Conservation (phyloP, 2,329 filamentous ascomycete genomes). For the Teratosphaeria zuluensis region DNA sequence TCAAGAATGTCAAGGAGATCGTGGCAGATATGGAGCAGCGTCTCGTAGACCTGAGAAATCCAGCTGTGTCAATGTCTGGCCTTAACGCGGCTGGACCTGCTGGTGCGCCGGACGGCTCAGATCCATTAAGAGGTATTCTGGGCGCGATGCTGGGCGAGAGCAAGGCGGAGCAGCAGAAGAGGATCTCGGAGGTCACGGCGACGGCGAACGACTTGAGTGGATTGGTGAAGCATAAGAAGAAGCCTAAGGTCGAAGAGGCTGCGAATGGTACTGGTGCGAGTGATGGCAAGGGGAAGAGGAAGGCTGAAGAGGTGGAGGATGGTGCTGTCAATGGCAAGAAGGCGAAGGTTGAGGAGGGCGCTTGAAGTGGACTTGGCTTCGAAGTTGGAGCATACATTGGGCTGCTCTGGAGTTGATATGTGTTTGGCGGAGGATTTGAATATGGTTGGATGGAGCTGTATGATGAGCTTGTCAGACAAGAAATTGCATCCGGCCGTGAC, state of each 20-base stretch:
- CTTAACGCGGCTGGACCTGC: constrained; percentile 30
- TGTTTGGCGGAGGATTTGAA: not conserved
- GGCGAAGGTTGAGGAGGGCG: constrained; percentile 15
- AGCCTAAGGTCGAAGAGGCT: constrained; percentile 15
- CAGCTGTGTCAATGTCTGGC: constrained; percentile 47
- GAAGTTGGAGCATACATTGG: not conserved
- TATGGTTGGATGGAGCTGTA: not conserved
- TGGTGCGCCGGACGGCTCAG: constrained; percentile 32
- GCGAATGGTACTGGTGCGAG: constrained; percentile 5
- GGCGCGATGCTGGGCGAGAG: constrained; percentile 55
- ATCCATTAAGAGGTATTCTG: constrained; percentile 51
- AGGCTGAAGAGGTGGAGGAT: constrained; percentile 14
- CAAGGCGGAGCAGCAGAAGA: constrained; percentile 50
- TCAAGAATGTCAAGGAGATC: constrained; percentile 67
- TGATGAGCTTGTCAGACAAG: not conserved
- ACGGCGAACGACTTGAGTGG: constrained; percentile 63
- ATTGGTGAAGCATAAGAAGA: constrained; percentile 63
- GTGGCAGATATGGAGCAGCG: constrained; percentile 69
- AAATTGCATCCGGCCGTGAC: not conserved
- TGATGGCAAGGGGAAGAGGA: constrained; percentile 21
- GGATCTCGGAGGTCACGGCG: constrained; percentile 63
- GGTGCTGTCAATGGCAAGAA: constrained; percentile 15
- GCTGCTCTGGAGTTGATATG: not conserved
- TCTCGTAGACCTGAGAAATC: constrained; percentile 59
- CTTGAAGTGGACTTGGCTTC: not conserved